Evolutionary conservation across 495 filamentous ascomycete genomes (phyloP), one percentile per base, ranked within the genome.

Genomic region (Aspergillus indologenus): DNA sequence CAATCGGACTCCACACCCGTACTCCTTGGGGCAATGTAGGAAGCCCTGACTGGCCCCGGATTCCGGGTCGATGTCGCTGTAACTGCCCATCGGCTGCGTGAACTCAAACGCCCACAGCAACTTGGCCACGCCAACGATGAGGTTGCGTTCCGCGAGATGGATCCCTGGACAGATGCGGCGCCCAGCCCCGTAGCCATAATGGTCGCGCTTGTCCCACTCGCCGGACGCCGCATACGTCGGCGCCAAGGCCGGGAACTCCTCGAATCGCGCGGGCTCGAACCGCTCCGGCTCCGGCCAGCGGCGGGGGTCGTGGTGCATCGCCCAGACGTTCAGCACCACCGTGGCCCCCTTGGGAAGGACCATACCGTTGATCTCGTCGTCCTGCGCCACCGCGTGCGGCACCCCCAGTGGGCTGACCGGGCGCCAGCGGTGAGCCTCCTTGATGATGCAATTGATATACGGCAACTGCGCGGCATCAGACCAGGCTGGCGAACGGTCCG

Each of bases 301-400:
- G 4, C 9, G 3, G 26, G 26, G 26, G 26, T 29, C 26, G 26
- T 29, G 26, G 9, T 29, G 26, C 26, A 73, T 69, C 0, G 63
- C 61, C 81, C 82, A 85, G 61, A 82, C 81, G 58, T 81, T 83
- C 0, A 81, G 80, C 42, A 85, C 70, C 18, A 85, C 62, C 24
- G 81, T 77, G 0, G 76, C 79, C 1, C 75, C 75, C 63, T 81
- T 82, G 48, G 68, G 70, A 57, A 85, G 83, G 50, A 68, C 75
- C 22, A 82, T 74, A 0, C 80, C 81, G 2, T 75, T 63, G 56
- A 73, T 81, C 24, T 75, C 75, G 57, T 81, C 79, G 20, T 82
- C 78, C 0, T 63, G 63, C 49, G 84, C 81, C 0, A 75, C 77
- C 45, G 81, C 72, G 44, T 81, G 81, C 0, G 82, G 82, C 22